These are phyloP conservation scores for Amanita fuliginea DNA, from an alignment of 768 basidiomycete species.

Conservation along the genomic window DNA sequence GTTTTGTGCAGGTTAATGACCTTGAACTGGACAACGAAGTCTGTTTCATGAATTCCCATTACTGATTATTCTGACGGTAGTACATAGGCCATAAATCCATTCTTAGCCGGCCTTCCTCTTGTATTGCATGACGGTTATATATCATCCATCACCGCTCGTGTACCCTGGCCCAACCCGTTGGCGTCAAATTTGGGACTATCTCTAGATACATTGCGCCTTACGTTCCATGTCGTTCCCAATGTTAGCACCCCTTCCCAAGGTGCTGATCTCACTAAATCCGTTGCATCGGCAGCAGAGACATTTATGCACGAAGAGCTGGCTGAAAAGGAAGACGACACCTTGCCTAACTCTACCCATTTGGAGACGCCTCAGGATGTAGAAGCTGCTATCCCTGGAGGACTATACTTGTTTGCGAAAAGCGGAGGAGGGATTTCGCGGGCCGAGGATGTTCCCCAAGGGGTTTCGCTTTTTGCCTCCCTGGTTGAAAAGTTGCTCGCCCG, in stretches of 20 bases:
- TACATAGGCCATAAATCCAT: conserved; percentile 65
- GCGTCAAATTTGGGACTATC: conserved; percentile 64
- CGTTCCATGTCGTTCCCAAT: conserved; percentile 35
- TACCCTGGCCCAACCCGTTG: conserved; percentile 82
- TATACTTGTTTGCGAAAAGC: conserved; percentile 41
- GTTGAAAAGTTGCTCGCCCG: conserved; percentile 70
- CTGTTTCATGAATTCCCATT: conserved; percentile 18
- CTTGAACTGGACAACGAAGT: conserved; percentile 72
- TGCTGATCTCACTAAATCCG: conserved; percentile 59
- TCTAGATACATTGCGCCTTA: conserved; percentile 55
- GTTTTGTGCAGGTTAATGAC: conserved; percentile 78
- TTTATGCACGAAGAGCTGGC: conserved; percentile 81
- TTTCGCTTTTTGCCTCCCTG: conserved; percentile 71
- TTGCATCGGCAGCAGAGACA: conserved; percentile 74
- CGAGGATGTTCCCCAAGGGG: conserved; percentile 58
- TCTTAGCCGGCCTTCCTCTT: conserved; percentile 57
- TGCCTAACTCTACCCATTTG: conserved; percentile 57
- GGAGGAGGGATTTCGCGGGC: conserved; percentile 27
- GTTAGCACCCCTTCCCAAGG: conserved; percentile 13
- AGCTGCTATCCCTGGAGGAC: conserved; percentile 54
- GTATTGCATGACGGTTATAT: conserved; percentile 61
- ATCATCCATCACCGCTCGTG: conserved; percentile 61
- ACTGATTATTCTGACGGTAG: conserved; percentile 9
- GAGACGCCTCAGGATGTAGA: conserved; percentile 24
- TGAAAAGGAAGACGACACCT: conserved; percentile 54